These are phyloP conservation scores for Aspergillus brasiliensis DNA, from an alignment of 2,329 filamentous ascomycete species.

Conservation along the genomic window DNA sequence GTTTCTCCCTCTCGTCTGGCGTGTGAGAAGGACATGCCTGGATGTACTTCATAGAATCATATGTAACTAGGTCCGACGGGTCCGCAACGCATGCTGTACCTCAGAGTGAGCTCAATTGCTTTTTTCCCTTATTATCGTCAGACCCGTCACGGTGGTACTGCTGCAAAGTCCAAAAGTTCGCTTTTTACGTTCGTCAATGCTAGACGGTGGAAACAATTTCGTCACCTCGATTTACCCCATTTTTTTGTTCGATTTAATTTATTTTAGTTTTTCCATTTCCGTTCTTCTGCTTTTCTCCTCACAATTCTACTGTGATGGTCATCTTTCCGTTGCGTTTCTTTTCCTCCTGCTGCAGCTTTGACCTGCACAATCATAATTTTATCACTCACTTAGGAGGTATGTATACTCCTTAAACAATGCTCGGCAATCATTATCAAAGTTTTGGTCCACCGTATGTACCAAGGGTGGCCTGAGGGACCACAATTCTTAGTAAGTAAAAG, in stretches of 20 bases:
- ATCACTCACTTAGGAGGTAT: not conserved
- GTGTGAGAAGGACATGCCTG: not conserved
- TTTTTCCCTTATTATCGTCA: constrained; percentile 9
- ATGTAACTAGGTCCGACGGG: constrained; percentile 10
- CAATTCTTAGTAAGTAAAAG: no score
- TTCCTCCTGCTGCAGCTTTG: not conserved
- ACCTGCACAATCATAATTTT: not conserved
- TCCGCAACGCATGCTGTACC: constrained; percentile 11
- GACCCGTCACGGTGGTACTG: constrained; percentile 4
- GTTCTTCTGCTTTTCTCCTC: constrained; percentile 8
- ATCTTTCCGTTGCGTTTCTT: not conserved
- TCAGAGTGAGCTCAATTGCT: constrained; percentile 8
- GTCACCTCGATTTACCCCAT: not conserved
- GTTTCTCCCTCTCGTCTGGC: not conserved
- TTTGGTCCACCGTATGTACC: not conserved
- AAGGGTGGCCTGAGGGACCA: not conserved
- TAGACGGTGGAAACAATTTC: not conserved
- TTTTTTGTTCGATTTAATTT: not conserved
- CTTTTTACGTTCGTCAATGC: not conserved
- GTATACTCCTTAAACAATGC: not conserved
- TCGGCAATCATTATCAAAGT: not conserved
- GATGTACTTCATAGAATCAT: constrained; percentile 6
- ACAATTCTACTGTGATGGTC: not conserved
- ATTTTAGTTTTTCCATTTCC: constrained; percentile 8
- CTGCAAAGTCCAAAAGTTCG: not conserved